Percentiles rank a stretch among this genome's conserved stretches.
Conservation (phyloP, 1,139 yeast genomes). For the Fermentozyma sake region DNA sequence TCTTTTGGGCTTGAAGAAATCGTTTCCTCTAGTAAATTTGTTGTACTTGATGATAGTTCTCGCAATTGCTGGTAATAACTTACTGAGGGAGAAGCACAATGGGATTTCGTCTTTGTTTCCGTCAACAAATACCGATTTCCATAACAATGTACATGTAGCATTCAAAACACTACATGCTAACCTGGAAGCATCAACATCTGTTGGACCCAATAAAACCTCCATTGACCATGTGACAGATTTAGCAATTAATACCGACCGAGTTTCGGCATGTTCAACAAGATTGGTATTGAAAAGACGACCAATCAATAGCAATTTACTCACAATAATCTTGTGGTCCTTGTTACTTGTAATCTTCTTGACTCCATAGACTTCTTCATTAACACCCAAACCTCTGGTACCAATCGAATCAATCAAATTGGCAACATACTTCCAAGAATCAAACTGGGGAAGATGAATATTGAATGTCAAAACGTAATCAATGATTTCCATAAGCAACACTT, state of each 20-base stretch:
- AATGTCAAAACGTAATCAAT: conserved; percentile 51
- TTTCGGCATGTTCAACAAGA: conserved; percentile 30
- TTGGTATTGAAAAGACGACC: conserved; percentile 53
- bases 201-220: conserved; percentile 50
- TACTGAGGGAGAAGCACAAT: conserved; percentile 43
- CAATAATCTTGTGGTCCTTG: conserved; percentile 51
- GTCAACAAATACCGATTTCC: conserved; percentile 25
- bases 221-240: conserved; percentile 60
- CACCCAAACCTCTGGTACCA: conserved; percentile 52
- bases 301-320: conserved; percentile 55
- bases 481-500: conserved; percentile 52
- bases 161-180: conserved; percentile 50
- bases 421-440: conserved; percentile 35
- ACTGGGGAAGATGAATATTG: conserved; percentile 33
- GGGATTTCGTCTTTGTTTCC: conserved; percentile 23
- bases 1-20: conserved; percentile 55
- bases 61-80: conserved; percentile 50
- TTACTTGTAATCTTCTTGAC: conserved; percentile 24
- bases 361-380: conserved; percentile 29
- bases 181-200: conserved; percentile 57
- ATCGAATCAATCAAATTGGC: conserved; percentile 45
- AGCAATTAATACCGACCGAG: conserved; percentile 44
- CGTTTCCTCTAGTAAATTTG: conserved; percentile 49
- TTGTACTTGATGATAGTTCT: conserved; percentile 50
- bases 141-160: conserved; percentile 39